Base-by-base conservation (phyloP, 805 yeast genomes). In the Dipodascopsis uninucleata region DNA sequence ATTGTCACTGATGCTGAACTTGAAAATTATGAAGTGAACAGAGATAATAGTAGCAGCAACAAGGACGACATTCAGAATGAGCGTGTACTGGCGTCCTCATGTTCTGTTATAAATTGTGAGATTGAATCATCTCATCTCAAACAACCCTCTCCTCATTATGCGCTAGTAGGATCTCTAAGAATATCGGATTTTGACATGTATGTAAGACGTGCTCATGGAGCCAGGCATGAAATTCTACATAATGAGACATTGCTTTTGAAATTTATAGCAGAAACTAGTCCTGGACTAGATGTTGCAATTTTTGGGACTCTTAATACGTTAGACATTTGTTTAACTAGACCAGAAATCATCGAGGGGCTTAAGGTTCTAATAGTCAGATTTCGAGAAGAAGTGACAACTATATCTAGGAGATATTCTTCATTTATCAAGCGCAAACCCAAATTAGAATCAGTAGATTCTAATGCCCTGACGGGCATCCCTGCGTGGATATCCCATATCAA, bases 31-130 rank as follows among this genome's bases (percentile, higher is more conserved):
- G 35, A 16, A 23, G 23, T 31, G 17, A 5, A 6, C 8, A 21
- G 12, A 3, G 17, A 40, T n/a, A 21, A 18, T 28, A 10, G 14
- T 14, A 14, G 12, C 4, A 20, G 5, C 20, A 32, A 10, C 12
- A 10, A 46, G 22, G 34, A 47, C 16, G 40, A 33, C 3, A 10
- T n/a, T 3, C 45, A 49, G 12, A 36, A 41, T 7, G 47, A 54
- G 18, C 43, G 63, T 23, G 62, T 68, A 61, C 63, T 68, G 22
- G 61, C 66, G 16, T 49, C 62, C 4, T 55, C 61, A 2, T 60
- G 67, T 25, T 55, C 63, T 3, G 60, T 63, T 32, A 48, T 68
- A 8, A 45, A 55, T 22, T 59, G 67, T 31, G 58, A 59, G 35
- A 24, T 65, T 21, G 59, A 55, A 24, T 52, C 70, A 12, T 48